phyloP scores from a whole-genome alignment of 306 rosid species.

The Prunus mira region DNA sequence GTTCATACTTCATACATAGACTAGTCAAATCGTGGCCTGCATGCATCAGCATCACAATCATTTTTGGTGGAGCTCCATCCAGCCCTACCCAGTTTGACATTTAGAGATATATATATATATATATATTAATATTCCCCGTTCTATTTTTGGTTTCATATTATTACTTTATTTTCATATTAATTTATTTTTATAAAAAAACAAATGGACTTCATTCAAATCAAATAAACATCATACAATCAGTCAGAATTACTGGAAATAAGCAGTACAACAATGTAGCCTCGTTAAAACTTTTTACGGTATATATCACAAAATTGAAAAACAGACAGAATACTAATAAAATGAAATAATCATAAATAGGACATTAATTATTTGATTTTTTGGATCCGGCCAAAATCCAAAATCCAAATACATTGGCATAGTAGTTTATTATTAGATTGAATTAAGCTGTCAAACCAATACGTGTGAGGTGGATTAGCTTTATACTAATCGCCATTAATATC shows the following conservation, averaged over 20 bases:
- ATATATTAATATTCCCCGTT: background rate
- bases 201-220: too few species aligned
- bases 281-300: too few species aligned
- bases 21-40: background rate
- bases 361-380: background rate
- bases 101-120: background rate
- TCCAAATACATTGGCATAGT: background rate
- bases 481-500: slow-evolving; percentile 6
- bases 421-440: background rate
- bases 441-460: background rate
- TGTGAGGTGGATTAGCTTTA: background rate
- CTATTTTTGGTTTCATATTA: background rate
- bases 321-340: background rate
- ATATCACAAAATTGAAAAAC: background rate
- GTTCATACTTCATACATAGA: background rate
- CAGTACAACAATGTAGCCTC: too few species aligned
- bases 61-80: background rate
- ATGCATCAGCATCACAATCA: background rate
- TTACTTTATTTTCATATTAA: too few species aligned
- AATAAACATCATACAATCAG: too few species aligned
- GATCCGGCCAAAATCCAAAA: background rate
- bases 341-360: background rate
- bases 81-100: background rate
- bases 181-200: too few species aligned
- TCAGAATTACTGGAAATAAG: too few species aligned